phyloP scores from a whole-genome alignment of 805 yeast genomes.

The Candida saitoana region DNA sequence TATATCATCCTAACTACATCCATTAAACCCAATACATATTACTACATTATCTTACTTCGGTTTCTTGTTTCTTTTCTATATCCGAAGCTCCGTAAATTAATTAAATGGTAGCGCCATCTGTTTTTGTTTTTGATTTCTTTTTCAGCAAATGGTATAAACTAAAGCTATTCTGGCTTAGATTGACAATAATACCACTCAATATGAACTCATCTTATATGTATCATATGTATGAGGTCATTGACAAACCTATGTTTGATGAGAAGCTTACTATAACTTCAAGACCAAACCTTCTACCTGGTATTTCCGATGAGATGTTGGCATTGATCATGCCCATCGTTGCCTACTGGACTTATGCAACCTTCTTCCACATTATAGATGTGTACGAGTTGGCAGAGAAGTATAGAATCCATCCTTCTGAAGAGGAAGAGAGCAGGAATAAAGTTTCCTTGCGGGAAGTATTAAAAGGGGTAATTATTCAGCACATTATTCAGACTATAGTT shows the following conservation, averaged over 20 bases:
- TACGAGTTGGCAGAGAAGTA: slow-evolving; percentile 73
- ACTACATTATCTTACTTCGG: no score
- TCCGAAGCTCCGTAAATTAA: no score
- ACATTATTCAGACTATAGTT: slow-evolving; percentile 69
- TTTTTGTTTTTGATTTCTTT: not conserved
- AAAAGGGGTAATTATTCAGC: slow-evolving; percentile 81
- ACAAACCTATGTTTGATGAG: slow-evolving; percentile 1
- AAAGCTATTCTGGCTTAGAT: not conserved
- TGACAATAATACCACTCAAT: not conserved
- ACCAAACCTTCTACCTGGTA: slow-evolving; percentile 48
- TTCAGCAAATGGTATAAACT: no score
- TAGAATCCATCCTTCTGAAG: slow-evolving; percentile 90
- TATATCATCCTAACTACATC: no score
- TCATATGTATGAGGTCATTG: slow-evolving; percentile 1
- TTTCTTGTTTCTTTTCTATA: no score
- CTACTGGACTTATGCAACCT: slow-evolving; percentile 74
- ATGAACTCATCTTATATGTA: slow-evolving; percentile 1
- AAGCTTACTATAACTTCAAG: slow-evolving; percentile 20
- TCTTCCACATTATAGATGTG: slow-evolving; percentile 74
- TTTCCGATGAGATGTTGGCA: slow-evolving; percentile 72
- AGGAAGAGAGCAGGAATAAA: slow-evolving; percentile 69
- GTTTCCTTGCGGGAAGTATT: slow-evolving; percentile 68
- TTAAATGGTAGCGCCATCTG: not conserved
- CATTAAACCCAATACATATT: no score
- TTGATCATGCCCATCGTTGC: slow-evolving; percentile 71